These are phyloP conservation scores for Kazachstania sp. DNA, from an alignment of 1,139 yeast genomes.

Conservation along the genomic window DNA sequence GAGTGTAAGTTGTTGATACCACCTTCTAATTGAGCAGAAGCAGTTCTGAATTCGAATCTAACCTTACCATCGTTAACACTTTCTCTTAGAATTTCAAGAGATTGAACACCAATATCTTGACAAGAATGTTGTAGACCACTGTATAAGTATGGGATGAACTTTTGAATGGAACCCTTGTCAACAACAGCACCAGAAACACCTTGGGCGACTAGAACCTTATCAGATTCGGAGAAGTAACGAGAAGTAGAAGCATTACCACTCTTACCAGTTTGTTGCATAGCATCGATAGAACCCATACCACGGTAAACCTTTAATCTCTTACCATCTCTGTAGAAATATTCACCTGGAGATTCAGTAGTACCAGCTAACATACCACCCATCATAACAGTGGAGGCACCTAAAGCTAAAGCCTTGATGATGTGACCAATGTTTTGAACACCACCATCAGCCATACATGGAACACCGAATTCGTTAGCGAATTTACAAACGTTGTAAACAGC, in stretches of 20 bases:
- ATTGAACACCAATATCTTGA: slow-evolving; percentile 89
- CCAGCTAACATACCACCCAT: slow-evolving; percentile 99
- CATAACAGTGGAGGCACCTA: slow-evolving; percentile 97
- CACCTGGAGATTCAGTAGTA: slow-evolving; percentile 97
- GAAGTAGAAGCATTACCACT: slow-evolving; percentile 96
- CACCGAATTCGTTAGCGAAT: slow-evolving; percentile 31
- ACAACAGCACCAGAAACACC: slow-evolving; percentile 97
- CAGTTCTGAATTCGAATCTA: slow-evolving; percentile 96
- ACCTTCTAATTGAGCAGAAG: slow-evolving; percentile 98
- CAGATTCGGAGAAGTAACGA: slow-evolving; percentile 94
- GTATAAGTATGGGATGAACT: slow-evolving; percentile 88
- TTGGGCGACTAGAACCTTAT: slow-evolving; percentile 94
- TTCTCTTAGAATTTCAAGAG: slow-evolving; percentile 55
- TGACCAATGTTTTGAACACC: slow-evolving; percentile 99
- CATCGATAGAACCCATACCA: slow-evolving; percentile 99
- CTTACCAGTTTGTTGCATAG: slow-evolving; percentile 87
- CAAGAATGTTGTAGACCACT: slow-evolving; percentile 97
- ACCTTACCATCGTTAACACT: slow-evolving; percentile 60
- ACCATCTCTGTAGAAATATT: slow-evolving; percentile 95
- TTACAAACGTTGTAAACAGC: slow-evolving; percentile 41
- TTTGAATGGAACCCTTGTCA: slow-evolving; percentile 91
- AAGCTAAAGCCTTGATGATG: slow-evolving; percentile 90
- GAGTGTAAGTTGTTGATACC: slow-evolving; percentile 96
- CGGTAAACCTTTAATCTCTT: slow-evolving; percentile 94
- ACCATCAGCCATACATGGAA: slow-evolving; percentile 92